Percentiles rank a stretch among this genome's conserved stretches.
Evolutionary conservation across 228 moss, liverwort and hornwort genomes (phyloP).

Genomic region (Sphagnum magellanicum): DNA sequence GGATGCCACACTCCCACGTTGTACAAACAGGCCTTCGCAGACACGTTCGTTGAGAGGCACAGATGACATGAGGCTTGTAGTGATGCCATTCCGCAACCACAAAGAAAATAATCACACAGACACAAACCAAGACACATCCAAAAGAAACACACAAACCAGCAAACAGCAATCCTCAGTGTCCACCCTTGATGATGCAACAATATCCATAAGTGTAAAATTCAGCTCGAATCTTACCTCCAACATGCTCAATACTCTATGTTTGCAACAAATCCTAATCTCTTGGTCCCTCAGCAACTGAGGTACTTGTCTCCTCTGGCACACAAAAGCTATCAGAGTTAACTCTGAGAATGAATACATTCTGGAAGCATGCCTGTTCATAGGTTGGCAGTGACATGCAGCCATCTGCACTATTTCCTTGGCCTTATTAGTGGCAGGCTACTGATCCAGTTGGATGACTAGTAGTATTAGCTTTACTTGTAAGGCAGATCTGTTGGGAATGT

Average conservation of each 20-base stretch:
- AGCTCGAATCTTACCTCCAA: not conserved
- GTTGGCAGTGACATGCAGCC: too few relatives aligned
- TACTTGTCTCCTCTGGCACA: not conserved
- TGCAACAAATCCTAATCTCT: not conserved
- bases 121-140: conserved; percentile 79
- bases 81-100: conserved; percentile 67
- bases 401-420: too few relatives aligned
- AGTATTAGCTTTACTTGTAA: too few relatives aligned
- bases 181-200: conserved; percentile 38
- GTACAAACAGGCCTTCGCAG: conserved; percentile 65
- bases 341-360: too few relatives aligned
- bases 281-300: not conserved
- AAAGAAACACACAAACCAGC: conserved; percentile 63
- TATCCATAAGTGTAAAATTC: conserved; percentile 4
- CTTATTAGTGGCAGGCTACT: too few relatives aligned
- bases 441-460: too few relatives aligned
- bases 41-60: conserved; percentile 76
- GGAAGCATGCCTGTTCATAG: too few relatives aligned
- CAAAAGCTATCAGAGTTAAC: too few relatives aligned
- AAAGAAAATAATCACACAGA: conserved; percentile 70
- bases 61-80: conserved; percentile 54
- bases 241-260: not conserved
- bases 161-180: conserved; percentile 64
- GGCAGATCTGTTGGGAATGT: too few relatives aligned
- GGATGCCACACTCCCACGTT: conserved; percentile 57